These are phyloP conservation scores for Carex scoparia DNA, from an alignment of 176 grass and related monocot species.

Conservation along the genomic window DNA sequence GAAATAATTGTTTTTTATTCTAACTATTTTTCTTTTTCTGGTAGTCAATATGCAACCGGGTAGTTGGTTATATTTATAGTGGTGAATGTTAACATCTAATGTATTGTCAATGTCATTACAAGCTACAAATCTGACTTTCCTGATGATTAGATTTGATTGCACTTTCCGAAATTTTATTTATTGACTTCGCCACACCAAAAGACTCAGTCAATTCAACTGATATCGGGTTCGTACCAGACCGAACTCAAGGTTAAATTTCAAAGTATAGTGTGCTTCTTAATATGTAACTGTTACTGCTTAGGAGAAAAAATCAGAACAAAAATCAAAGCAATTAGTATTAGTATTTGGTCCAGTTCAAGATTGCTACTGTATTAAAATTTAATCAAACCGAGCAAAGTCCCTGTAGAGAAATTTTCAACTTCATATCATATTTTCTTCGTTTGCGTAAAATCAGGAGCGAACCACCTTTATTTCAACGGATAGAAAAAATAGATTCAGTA, in stretches of 20 bases:
- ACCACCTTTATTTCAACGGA: not conserved
- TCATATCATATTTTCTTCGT: not conserved
- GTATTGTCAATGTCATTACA: slow-evolving; percentile 9
- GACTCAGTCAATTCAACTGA: slow-evolving; percentile 5
- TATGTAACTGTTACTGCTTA: not conserved
- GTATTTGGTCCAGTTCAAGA: not conserved
- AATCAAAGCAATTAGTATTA: not conserved
- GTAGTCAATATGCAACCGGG: not conserved
- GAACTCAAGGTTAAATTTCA: not conserved
- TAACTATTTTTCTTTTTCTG: not conserved
- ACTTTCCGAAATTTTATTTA: not conserved
- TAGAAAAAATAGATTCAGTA: not conserved
- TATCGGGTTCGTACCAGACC: not conserved
- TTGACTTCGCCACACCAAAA: not conserved
- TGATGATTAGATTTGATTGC: slow-evolving; percentile 8
- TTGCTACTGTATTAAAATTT: not conserved
- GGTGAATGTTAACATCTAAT: not conserved
- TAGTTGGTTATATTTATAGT: not conserved
- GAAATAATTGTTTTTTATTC: not conserved
- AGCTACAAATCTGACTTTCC: slow-evolving; percentile 9
- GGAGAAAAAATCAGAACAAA: not conserved
- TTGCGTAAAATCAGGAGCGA: not conserved
- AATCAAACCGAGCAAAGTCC: not conserved
- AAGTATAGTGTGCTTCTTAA: not conserved
- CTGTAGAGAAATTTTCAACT: not conserved